Base-by-base conservation (phyloP, 495 filamentous ascomycete genomes). In the Daldinia decipiens region DNA sequence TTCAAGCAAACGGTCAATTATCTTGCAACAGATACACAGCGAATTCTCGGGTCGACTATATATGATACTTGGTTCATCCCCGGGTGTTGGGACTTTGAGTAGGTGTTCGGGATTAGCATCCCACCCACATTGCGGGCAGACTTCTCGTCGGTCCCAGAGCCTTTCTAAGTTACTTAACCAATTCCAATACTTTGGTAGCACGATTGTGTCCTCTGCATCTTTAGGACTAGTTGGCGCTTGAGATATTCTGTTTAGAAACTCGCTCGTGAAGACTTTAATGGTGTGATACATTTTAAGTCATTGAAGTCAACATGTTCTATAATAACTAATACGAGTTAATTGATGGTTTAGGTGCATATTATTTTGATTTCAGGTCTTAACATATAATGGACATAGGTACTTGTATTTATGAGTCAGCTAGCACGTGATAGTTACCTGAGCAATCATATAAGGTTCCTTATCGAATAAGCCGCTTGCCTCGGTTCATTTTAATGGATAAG, bases 401-500 rank as follows among this genome's bases (percentile, higher is more conserved):
- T n/a, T n/a, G 21, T 24, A 19, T 47, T 47, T 0, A 12, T 21
- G 43, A 47, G 17, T 47, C 17, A 47, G 43, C 43, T 47, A 13
- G 43, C 43, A 47, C 43, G 43, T 47, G 43, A 47, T 47, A 47
- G 9, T 47, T 47, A 47, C 43, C 19, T 47, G 43, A 47, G 43
- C 43, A 47, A 47, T 47, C 9, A 60, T n/a, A 43, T 66, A 62
- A 34, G n/a, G 9, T 11, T 19, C 26, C 31, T 64, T 67, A 67
- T 55, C 36, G 40, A 51, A 19, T 24, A 59, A 58, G 47, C 65
- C 56, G 65, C 36, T 55, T 55, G 65, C 70, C 70, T 73, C 70
- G 70, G 70, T 60, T 65, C 61, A 65, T 65, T 62, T 11, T 62
- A 58, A 21, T 58, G 13, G 59, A 62, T 62, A 53, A 32, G 61